phyloP scores from a whole-genome alignment of 768 basidiomycete genomes.

The Calocybe indica region DNA sequence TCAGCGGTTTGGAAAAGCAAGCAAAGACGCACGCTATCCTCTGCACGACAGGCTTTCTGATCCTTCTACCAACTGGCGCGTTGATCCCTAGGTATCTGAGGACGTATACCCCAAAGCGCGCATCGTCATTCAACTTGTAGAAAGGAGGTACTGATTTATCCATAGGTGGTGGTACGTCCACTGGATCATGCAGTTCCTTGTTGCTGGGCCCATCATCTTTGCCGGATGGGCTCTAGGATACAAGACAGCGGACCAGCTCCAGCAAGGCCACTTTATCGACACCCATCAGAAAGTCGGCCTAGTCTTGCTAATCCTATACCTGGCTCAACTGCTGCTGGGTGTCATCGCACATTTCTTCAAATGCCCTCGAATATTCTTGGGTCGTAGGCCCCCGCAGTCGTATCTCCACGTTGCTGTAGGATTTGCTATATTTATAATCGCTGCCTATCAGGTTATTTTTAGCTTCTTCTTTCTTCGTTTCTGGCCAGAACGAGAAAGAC shows the following conservation, averaged over 20 bases:
- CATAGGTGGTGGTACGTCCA: slow-evolving; percentile 47
- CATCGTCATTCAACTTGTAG: neutral
- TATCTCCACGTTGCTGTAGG: slow-evolving; percentile 53
- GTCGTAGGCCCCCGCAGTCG: slow-evolving; percentile 43
- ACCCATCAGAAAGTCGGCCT: slow-evolving; percentile 48
- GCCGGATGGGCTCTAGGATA: slow-evolving; percentile 42
- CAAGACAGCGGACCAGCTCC: slow-evolving; percentile 23
- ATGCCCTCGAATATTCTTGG: slow-evolving; percentile 26
- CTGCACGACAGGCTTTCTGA: slow-evolving; percentile 38
- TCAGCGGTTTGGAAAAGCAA: slow-evolving; percentile 21
- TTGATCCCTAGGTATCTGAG: slow-evolving; percentile 49
- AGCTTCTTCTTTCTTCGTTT: slow-evolving; percentile 1
- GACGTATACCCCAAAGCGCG: slow-evolving; percentile 41
- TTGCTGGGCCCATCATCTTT: slow-evolving; percentile 45
- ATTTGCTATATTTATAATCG: slow-evolving; percentile 45
- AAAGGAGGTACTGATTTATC: neutral
- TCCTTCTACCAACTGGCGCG: slow-evolving; percentile 53
- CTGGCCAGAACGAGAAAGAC: neutral
- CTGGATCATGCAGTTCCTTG: slow-evolving; percentile 39
- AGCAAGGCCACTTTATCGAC: slow-evolving; percentile 29
- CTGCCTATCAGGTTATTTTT: slow-evolving; percentile 40
- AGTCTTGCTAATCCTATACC: slow-evolving; percentile 47
- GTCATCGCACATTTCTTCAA: slow-evolving; percentile 49
- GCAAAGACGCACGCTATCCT: slow-evolving; percentile 46
- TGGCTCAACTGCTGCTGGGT: slow-evolving; percentile 44